These are phyloP conservation scores for Cunninghamia lanceolata DNA, from an alignment of 75 land plant genomes.

Conservation along the genomic window DNA sequence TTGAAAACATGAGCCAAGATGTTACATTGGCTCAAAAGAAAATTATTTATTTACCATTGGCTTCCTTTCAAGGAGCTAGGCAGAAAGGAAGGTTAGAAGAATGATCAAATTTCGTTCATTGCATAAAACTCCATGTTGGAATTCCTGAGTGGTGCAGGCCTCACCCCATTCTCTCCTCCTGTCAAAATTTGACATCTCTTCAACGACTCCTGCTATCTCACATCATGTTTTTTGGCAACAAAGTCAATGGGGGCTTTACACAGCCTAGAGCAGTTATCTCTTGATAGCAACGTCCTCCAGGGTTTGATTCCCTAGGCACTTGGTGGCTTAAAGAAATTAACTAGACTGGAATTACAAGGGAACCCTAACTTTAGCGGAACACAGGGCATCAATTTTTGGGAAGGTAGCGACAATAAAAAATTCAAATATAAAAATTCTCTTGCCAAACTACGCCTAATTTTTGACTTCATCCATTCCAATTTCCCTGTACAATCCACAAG, in stretches of 20 bases:
- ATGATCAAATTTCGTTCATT: constrained; percentile 62
- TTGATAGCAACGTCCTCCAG: constrained; percentile 37
- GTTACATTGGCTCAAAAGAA: not conserved
- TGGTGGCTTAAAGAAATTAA: constrained; percentile 16
- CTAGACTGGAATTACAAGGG: constrained; percentile 46
- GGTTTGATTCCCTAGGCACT: constrained; percentile 41
- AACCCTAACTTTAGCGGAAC: constrained; percentile 43
- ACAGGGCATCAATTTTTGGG: constrained; percentile 27
- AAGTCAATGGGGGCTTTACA: constrained; percentile 26
- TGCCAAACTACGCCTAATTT: too few relatives aligned
- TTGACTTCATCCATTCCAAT: too few relatives aligned
- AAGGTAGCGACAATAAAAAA: constrained; percentile 59
- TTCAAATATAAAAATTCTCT: too few relatives aligned
- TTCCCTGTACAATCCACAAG: too few relatives aligned
- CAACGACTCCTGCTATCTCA: constrained; percentile 35
- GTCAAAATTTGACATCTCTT: constrained; percentile 23
- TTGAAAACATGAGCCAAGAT: not conserved
- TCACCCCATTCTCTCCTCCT: too few relatives aligned
- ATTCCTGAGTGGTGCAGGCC: too few relatives aligned
- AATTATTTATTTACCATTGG: constrained; percentile 30
- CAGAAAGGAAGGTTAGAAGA: constrained; percentile 53
- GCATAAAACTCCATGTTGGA: too few relatives aligned
- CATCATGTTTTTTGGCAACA: constrained; percentile 56
- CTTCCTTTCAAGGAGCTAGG: constrained; percentile 43
- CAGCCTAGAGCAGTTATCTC: constrained; percentile 43